phyloP scores from a whole-genome alignment of 176 grass and related monocot species.

The Zea mays region Zm-B73-REFERENCE-NAM-5.0 NC_050096.1:45758001-45758500 shows the following conservation, averaged over 20 bases:
- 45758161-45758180: constrained; percentile 90
- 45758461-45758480: constrained; percentile 10
- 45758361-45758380: constrained; percentile 4
- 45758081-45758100: constrained; percentile 90
- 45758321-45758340: not conserved
- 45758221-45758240: constrained; percentile 8
- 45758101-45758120: constrained; percentile 94
- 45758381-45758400: not conserved
- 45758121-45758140: constrained; percentile 96
- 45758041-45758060: constrained; percentile 96
- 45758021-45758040: constrained; percentile 79
- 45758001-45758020: constrained; percentile 90
- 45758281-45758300: not conserved
- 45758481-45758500: constrained; percentile 9
- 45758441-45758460: constrained; percentile 19
- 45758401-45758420: not conserved
- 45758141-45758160: constrained; percentile 81
- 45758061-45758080: constrained; percentile 91
- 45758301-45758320: not conserved
- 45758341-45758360: not conserved
- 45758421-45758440: constrained; percentile 20
- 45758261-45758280: not conserved
- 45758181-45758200: constrained; percentile 22
- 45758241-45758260: not conserved
- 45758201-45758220: constrained; percentile 28